Evolutionary conservation across 2,329 filamentous ascomycete genomes (phyloP), one percentile per base, ranked within the genome.

Genomic region (Chaetomiaceae sp.): DNA sequence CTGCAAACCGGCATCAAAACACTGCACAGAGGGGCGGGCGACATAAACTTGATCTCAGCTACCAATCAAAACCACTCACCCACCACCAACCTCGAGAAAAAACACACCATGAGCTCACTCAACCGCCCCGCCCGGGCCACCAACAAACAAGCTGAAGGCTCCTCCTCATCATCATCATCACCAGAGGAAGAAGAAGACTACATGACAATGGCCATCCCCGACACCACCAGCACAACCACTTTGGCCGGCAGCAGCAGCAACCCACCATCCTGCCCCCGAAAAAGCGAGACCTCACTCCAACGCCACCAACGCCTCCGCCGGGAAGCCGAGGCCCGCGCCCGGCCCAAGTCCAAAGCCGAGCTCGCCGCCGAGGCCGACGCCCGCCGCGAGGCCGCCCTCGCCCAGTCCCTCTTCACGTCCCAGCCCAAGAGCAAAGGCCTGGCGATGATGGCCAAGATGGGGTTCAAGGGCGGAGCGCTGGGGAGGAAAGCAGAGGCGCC

Each of bases 381-480:
- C 37, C 82, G 82, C 14, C 85, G 90, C 48, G 89, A 96, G 67
- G 81, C 79, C 33, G 89, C 88, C 0, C 80, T 96, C 23, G 79
- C 84, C 4, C 87, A 74, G n/a, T 88, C 86, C 5, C 75, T 94
- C 44, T 75, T 96, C 6, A 80, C 84, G 18, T 23, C 67, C 72
- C 34, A 27, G 37, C 33, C 44, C 37, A 80, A 79, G 62, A 95
- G 85, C 73, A 97, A 96, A 67, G 94, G 92, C 1, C 82, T 95
- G 57, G 84, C 89, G 59, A 96, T 99, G 90, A 96, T 99, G 91
- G 86, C 89, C 20, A 92, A 89, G 70, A 89, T 99, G 78, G 94
- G 94, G 1, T 99, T 95, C 73, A 86, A 81, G 18, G 90, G 91
- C 21, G 83, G 82, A 32, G 79, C 84, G 0, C 74, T 97, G 3